phyloP scores from a whole-genome alignment of 2,329 filamentous ascomycete genomes.

The Polytolypa hystricis region DNA sequence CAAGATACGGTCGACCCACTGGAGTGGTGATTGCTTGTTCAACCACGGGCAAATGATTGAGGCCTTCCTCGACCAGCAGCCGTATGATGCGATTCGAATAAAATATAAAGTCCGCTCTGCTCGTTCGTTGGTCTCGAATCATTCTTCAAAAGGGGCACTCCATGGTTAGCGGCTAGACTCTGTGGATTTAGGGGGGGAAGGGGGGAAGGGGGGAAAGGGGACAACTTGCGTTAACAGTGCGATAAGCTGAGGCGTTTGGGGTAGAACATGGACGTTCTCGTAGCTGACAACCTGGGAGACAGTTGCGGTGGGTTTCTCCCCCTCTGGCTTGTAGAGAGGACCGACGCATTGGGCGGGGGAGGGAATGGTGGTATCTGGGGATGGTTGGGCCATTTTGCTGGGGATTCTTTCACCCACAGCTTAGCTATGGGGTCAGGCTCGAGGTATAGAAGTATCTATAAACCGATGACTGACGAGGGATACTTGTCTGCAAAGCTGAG shows the following conservation, averaged over 20 bases:
- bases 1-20: slow-evolving; percentile 75
- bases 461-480: too few relatives aligned
- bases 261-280: slow-evolving; percentile 79
- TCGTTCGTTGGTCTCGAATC: slow-evolving; percentile 84
- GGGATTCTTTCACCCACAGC: too few relatives aligned
- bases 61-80: slow-evolving; percentile 86
- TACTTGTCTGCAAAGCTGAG: too few relatives aligned
- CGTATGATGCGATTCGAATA: slow-evolving; percentile 98
- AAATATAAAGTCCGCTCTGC: slow-evolving; percentile 95
- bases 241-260: slow-evolving; percentile 93
- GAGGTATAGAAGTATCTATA: too few relatives aligned
- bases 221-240: slow-evolving; percentile 82
- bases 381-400: too few relatives aligned
- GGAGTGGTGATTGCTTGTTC: slow-evolving; percentile 84
- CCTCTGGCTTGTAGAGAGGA: slow-evolving; percentile 63
- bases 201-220: not conserved
- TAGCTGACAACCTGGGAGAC: slow-evolving; percentile 73
- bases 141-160: slow-evolving; percentile 50
- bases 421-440: too few relatives aligned
- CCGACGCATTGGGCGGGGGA: slow-evolving; percentile 48
- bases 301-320: slow-evolving; percentile 74
- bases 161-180: slow-evolving; percentile 8
- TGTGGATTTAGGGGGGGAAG: slow-evolving; percentile 2
- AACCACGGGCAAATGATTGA: slow-evolving; percentile 90
- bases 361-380: slow-evolving; percentile 3